Evolutionary conservation across 805 yeast genomes (phyloP), one percentile per base, ranked within the genome.

Genomic region (Candida ipomoeae): DNA sequence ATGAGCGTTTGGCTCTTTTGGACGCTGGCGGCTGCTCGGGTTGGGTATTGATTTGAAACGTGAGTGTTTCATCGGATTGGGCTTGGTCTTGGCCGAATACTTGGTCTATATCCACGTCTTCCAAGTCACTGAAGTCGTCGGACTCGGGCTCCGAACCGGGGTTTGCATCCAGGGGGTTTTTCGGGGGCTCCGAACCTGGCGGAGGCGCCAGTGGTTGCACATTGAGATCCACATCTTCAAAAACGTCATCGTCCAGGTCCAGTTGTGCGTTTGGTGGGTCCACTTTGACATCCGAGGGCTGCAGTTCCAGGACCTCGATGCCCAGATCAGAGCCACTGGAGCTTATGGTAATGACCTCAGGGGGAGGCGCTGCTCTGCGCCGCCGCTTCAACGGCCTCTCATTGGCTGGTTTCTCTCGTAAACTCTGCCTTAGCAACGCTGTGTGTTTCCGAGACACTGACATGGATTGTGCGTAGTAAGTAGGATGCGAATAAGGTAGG

Each of bases 81-180:
- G 18, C 13, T 7, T 35, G 36, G 4, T 41, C 23, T 8, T 32
- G 42, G 7, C 46, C 46, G 20, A 55, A 54, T 18, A 53, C 44
- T n/a, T 35, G 26, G 13, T 57, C 61, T 34, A 67, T 49, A 35
- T 61, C 67, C 14, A 67, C 68, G 33, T 67, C 69, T 46, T 69
- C 71, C 41, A 67, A 57, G 23, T 63, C 67, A 34, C 61, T 67
- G 64, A 50, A 51, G 7, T 70, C 73, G 46, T 69, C 74, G 41
- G 74, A 77, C 47, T 69, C 71, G 32, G 21, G 8, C 10, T 18
- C 40, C 11, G 29, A 26, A 26, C 29, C 29, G 29, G 11, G 29
- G 13, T 26, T 31, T 17, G n/a, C 31, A 3, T 33, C 35, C 13
- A 18, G 11, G 10, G 14, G 14, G 3, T 5, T 34, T 26, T 6